Evolutionary conservation across 73 alveolate species (phyloP), one percentile per base, ranked within the genome.

Genomic region (Blepharisma stoltei): DNA sequence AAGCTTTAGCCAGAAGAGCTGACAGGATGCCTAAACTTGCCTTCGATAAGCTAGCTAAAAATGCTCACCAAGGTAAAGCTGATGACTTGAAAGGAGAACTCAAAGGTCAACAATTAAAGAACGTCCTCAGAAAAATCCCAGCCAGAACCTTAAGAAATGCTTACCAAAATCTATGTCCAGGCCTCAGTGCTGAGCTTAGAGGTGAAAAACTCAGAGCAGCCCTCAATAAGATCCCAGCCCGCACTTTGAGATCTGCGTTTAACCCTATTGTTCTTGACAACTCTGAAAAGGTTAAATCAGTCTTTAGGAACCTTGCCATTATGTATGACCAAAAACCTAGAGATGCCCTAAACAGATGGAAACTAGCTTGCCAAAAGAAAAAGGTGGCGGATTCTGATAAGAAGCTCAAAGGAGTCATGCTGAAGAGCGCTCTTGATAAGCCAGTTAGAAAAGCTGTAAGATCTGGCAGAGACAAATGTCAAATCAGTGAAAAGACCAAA

Each of bases 341-440:
- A 60, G 73, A 60, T 25, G 73, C 73, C 23, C 5, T 60, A 60
- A 20, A 14, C 46, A 60, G 5, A 60, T 60, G 73, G 73, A 60
- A 60, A 4, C 18, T 9, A 14, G 14, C 14, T 25, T 14, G 14
- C 14, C 73, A 60, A 60, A 38, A 60, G 18, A 20, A 9, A n/a
- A n/a, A 60, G 14, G 11, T 9, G 5, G 45, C n/a, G 46, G 18
- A 25, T 32, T 32, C 41, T 32, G 41, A 32, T 32, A 60, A 60
- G 11, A 60, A 60, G 4, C 23, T 18, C 23, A 60, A 60, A 25
- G 73, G 49, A 20, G 23, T 60, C 46, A 60, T 14, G 23, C n/a
- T 60, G 2, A 60, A 60, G 23, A 60, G 23, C 45, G 14, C 73
- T 20, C 11, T 60, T 20, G 73, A 60, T 60, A 60, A 60, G 23